phyloP scores from a whole-genome alignment of 2,329 filamentous ascomycete species.

The Rachicladosporium sp. region DNA sequence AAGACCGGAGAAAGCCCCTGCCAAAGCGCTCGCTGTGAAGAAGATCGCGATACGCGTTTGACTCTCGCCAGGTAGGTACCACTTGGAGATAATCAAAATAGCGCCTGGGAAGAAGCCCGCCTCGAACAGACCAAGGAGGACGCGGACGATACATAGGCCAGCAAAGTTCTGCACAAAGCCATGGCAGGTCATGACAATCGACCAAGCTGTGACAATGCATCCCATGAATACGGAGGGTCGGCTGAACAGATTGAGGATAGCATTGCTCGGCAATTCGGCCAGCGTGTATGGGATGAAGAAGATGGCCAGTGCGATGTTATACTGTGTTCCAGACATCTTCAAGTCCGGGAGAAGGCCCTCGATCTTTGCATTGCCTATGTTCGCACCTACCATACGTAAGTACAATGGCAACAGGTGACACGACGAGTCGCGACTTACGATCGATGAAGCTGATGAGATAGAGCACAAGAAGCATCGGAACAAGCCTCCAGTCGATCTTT shows the following conservation, averaged over 20 bases:
- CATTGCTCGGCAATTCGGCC: slow-evolving; percentile 34
- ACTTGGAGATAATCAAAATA: slow-evolving; percentile 15
- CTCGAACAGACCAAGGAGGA: slow-evolving; percentile 25
- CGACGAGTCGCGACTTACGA: slow-evolving; percentile 8
- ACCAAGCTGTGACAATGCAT: slow-evolving; percentile 20
- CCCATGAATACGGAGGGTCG: slow-evolving; percentile 30
- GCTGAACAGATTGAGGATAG: slow-evolving; percentile 34
- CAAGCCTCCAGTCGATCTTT: slow-evolving; percentile 32
- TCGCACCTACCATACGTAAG: slow-evolving; percentile 8
- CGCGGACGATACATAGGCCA: slow-evolving; percentile 22
- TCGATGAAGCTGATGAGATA: slow-evolving; percentile 26
- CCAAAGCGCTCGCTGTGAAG: slow-evolving; percentile 26
- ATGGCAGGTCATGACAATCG: slow-evolving; percentile 21
- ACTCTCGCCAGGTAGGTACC: slow-evolving; percentile 23
- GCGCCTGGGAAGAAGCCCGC: slow-evolving; percentile 46
- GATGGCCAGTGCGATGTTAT: slow-evolving; percentile 8
- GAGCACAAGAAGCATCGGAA: slow-evolving; percentile 27
- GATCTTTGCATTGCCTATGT: slow-evolving; percentile 27
- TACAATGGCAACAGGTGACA: slow-evolving; percentile 4
- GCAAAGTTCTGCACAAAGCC: slow-evolving; percentile 38
- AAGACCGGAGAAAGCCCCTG: slow-evolving; percentile 39
- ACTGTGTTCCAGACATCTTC: slow-evolving; percentile 3
- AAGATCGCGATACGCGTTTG: slow-evolving; percentile 19
- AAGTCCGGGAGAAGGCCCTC: slow-evolving; percentile 9
- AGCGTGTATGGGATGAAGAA: slow-evolving; percentile 32